These are phyloP conservation scores for Diaporthe australafricana DNA, from an alignment of 2,329 filamentous ascomycete genomes.

Conservation along the genomic window DNA sequence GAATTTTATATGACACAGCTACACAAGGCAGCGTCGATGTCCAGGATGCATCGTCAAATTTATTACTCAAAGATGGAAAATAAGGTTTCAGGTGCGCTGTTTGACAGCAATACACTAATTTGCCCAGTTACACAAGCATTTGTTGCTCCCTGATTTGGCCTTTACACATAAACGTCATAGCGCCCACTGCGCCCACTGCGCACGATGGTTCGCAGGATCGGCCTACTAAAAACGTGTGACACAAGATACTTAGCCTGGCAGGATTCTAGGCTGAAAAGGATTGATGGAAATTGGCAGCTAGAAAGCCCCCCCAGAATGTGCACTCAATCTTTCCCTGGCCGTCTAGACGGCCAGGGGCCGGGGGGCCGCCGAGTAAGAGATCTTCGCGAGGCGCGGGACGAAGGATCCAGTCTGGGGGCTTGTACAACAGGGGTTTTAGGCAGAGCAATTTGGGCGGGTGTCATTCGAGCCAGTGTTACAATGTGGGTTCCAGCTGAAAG, in stretches of 20 bases:
- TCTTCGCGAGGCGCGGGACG: slow-evolving; percentile 21
- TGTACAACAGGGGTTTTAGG: slow-evolving; percentile 17
- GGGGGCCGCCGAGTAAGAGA: slow-evolving; percentile 5
- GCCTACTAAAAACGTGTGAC: background rate
- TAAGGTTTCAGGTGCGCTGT: background rate
- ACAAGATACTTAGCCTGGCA: background rate
- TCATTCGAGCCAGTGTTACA: slow-evolving; percentile 8
- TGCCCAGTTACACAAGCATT: background rate
- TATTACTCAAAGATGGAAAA: background rate
- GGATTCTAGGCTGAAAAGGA: slow-evolving; percentile 17
- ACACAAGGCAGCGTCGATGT: background rate
- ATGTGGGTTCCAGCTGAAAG: slow-evolving; percentile 17
- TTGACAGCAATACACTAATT: background rate
- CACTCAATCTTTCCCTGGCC: background rate
- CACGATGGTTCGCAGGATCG: background rate
- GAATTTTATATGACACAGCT: too few relatives aligned
- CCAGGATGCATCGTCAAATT: background rate
- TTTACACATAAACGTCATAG: background rate
- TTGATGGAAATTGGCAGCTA: slow-evolving; percentile 1
- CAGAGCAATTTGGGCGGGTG: slow-evolving; percentile 11
- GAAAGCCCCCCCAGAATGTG: background rate
- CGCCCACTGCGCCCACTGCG: background rate
- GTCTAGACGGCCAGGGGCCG: background rate
- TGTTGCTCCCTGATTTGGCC: background rate
- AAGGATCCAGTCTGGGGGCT: slow-evolving; percentile 19